phyloP scores from a whole-genome alignment of 202 grass and related monocot genomes.

The Musa balbisiana region DNA sequence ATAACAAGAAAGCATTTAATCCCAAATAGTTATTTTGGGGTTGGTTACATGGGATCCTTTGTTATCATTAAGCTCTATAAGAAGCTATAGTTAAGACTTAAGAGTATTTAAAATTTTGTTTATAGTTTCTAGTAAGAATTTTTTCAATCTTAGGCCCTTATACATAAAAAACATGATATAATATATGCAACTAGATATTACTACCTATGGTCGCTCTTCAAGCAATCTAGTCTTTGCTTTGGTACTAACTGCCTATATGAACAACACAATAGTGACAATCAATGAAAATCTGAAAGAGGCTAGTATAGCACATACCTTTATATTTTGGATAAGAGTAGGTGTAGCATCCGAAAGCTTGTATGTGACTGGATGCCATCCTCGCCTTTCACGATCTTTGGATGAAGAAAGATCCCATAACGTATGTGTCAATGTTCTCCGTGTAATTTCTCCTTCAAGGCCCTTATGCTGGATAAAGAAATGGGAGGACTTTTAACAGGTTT shows the following conservation, averaged over 20 bases:
- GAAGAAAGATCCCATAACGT: constrained; percentile 85
- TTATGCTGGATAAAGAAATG: constrained; percentile 48
- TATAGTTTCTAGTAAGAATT: no score
- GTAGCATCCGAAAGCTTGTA: constrained; percentile 84
- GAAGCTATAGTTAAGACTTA: no score
- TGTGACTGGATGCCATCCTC: constrained; percentile 90
- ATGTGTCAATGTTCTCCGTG: constrained; percentile 71
- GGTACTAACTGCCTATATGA: background rate
- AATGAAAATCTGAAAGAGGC: background rate
- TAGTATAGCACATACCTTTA: constrained; percentile 52
- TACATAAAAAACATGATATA: no score
- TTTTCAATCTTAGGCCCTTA: no score
- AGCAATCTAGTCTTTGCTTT: background rate
- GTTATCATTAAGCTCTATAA: no score
- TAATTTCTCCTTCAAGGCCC: constrained; percentile 90
- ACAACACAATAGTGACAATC: background rate
- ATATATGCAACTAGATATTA: no score
- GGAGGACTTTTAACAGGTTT: background rate
- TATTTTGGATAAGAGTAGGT: constrained; percentile 58
- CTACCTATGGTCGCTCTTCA: background rate
- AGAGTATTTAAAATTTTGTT: no score
- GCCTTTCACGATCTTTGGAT: constrained; percentile 80
- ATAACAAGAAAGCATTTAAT: no score
- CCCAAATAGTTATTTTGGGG: no score
- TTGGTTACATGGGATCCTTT: no score